Evolutionary conservation across 192 early-diverging fungal genomes (phyloP), one percentile per base, ranked within the genome.

Genomic region (Podila verticillata): DNA sequence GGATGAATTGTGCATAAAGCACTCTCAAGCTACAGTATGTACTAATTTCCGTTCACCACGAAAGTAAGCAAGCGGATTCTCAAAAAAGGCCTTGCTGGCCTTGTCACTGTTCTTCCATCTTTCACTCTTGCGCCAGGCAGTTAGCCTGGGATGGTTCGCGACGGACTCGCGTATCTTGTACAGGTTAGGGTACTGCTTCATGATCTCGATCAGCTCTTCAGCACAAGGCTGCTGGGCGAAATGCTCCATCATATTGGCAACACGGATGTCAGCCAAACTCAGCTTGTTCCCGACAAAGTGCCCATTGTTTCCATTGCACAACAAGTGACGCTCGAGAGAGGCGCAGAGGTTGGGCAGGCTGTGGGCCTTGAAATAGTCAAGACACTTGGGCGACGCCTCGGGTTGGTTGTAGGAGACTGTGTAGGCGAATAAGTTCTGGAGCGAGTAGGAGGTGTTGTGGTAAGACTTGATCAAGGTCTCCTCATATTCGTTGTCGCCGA

Each of bases 121-220:
- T 15, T 54, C 48, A 22, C 31, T 30, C n/a, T 60, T 54, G 58
- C 74, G 57, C 74, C 74, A 77, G 8, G 30, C 32, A 13, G 64
- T 68, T 3, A 77, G 61, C 47, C 70, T 77, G 51, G 74, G 74
- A 32, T 77, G 26, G 9, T 66, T 60, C 7, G 63, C 48, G 19
- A 77, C 74, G 19, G 63, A 64, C 20, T 70, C 63, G 13, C 35
- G 57, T 4, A 77, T 56, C 48, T 77, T 77, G 19, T 48, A 20
- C n/a, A 77, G 47, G 9, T 56, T 13, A 17, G 28, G 62, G 1
- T 67, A 70, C 57, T 77, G 60, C 56, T 64, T 54, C 39, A 77
- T 30, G 39, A 66, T n/a, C 10, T 35, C 63, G 57, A 70, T 51
- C 0, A 77, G 1, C 1, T 60, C 56, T 4, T 29, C 4, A 2